Conservation (phyloP, 1,284 basidiomycete genomes). For the Takashimella koratensis region DNA sequence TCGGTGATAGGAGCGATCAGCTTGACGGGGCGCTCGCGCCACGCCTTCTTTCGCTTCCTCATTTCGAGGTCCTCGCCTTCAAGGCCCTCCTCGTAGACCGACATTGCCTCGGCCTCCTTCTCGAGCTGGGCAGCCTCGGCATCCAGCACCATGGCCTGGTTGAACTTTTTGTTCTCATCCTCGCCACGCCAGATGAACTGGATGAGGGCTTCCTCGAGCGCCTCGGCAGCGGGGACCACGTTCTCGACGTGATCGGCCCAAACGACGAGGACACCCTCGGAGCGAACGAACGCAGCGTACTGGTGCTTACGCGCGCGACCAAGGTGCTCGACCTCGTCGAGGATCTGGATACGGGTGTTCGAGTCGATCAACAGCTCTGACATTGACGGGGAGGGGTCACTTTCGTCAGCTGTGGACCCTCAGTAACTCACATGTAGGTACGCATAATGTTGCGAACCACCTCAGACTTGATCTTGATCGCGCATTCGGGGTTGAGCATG, state of each 20-base stretch:
- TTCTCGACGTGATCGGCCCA: conserved; percentile 67
- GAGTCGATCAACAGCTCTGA: conserved; percentile 34
- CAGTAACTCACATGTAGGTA: conserved; percentile 28
- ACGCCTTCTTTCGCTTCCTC: conserved; percentile 17
- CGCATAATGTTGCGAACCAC: conserved; percentile 28
- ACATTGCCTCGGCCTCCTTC: conserved; percentile 23
- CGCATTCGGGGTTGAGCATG: conserved; percentile 33
- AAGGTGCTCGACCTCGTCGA: conserved; percentile 39
- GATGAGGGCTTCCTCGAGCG: conserved; percentile 73
- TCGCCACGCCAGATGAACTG: conserved; percentile 65
- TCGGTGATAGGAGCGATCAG: conserved; percentile 54
- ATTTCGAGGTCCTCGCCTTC: conserved; percentile 28
- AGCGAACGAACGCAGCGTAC: conserved; percentile 40
- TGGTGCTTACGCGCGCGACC: conserved; percentile 43
- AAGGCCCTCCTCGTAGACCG: conserved; percentile 16
- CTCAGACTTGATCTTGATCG: conserved; percentile 35
- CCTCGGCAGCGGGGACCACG: conserved; percentile 58
- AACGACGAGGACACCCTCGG: conserved; percentile 36
- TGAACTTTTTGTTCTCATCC: conserved; percentile 48
- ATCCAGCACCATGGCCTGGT: conserved; percentile 30
- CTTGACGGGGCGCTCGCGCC: conserved; percentile 46
- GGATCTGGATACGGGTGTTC: conserved; percentile 40
- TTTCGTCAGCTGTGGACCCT: conserved; percentile 1
- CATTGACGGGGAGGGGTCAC: conserved; percentile 28
- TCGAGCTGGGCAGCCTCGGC: conserved; percentile 35